Evolutionary conservation across 345 rosid genomes (phyloP), one percentile per base, ranked within the genome.

Genomic region (Carallia pectinifolia): DNA sequence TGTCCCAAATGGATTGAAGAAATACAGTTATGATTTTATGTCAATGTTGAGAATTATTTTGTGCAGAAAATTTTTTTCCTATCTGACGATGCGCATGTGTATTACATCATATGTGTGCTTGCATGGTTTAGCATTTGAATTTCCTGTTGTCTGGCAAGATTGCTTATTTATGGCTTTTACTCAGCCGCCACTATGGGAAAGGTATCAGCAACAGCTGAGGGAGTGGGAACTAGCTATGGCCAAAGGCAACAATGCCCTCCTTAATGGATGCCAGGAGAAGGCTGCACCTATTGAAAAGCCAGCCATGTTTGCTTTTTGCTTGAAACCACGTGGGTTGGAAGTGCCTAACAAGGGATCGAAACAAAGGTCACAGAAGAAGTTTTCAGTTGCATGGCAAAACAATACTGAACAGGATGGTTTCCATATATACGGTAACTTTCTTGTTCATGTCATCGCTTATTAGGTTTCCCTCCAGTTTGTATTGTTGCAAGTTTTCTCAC

Each of bases 251-350:
- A 47, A 78, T 61, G 44, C 67, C 58, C 61, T 77, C 61, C 71
- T 86, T 4, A 78, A 71, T 82, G 94, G 85, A 53, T 81, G 80
- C 70, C 83, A 80, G 66, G 83, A 79, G 70, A 93, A 85, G 77
- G 74, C 61, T 58, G 70, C 85, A 65, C 40, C 71, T 4, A 7
- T 53, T 27, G 98, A 92, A 78, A 95, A 89, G 88, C 98, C 98
- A 52, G 82, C 86, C 36, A 85, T 92, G 97, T 90, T 86, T 90
- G 99, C 99, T 70, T 95, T 95, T 74, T 95, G 98, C 77, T 78
- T 92, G 89, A 95, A 92, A 77, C 99, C 99, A 2, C 88, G 97
- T 71, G 97, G 99, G 53, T 77, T 95, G 86, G 99, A 95, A 78
- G 86, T 90, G 66, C 94, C 88, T 29, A 84, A 95, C 81, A 90